These are phyloP conservation scores for Bromus sterilis DNA, from an alignment of 176 grass and related monocot genomes.

Conservation along the genomic window DNA sequence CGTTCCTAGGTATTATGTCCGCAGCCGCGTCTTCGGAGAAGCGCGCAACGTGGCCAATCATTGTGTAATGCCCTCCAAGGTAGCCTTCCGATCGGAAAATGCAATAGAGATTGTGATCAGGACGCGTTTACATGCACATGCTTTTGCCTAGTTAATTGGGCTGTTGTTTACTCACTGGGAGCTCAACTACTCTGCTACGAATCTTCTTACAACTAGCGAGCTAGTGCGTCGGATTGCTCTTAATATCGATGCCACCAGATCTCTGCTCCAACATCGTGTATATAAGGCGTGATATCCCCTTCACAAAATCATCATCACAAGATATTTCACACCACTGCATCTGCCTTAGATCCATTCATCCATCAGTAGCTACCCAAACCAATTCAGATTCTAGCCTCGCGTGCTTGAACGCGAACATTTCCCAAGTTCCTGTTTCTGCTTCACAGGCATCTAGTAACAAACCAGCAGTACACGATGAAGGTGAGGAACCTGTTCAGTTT, in stretches of 20 bases:
- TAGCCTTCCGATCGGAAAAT: not conserved
- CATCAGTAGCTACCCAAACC: not conserved
- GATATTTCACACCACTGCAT: no score
- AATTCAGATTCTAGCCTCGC: not conserved
- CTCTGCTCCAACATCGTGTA: not conserved
- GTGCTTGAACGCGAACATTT: not conserved
- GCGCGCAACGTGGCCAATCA: not conserved
- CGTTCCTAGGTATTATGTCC: not conserved
- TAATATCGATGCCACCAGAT: not conserved
- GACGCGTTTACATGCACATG: not conserved
- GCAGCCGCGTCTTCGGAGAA: no score
- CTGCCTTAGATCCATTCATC: not conserved
- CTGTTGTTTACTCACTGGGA: not conserved
- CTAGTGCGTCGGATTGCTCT: not conserved
- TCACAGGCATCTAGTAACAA: not conserved
- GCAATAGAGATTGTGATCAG: not conserved
- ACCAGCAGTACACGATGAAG: conserved; percentile 13
- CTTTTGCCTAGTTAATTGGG: not conserved
- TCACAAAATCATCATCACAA: not conserved
- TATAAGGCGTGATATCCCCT: not conserved
- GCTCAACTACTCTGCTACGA: not conserved
- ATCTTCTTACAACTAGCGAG: not conserved
- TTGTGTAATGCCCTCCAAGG: not conserved
- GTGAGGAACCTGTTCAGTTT: not conserved
- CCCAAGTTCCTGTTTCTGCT: not conserved